Evolutionary conservation across 352 stramenopile species (phyloP).

Genomic region (Globisporangium sylvaticum): DNA sequence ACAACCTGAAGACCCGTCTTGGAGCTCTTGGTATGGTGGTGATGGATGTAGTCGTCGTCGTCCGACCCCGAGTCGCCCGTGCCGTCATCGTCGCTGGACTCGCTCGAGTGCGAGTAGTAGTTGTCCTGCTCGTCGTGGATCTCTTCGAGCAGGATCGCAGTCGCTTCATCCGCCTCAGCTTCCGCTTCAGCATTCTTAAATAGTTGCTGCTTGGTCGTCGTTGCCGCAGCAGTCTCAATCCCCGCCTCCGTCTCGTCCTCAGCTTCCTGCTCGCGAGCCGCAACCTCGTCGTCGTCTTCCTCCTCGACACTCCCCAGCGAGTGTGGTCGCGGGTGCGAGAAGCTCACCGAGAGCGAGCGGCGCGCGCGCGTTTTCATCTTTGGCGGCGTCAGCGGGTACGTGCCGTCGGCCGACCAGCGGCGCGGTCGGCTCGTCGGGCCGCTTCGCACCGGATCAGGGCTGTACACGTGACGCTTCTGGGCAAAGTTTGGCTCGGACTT

Average conservation of each 20-base stretch:
- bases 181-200: neutral
- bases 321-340: slow-evolving; percentile 21
- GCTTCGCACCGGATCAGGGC: neutral
- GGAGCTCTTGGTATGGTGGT: neutral
- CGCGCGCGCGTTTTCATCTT: slow-evolving; percentile 3
- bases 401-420: slow-evolving; percentile 9
- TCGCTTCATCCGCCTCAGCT: neutral
- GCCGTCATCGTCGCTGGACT: slow-evolving; percentile 13
- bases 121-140: slow-evolving; percentile 21
- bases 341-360: slow-evolving; percentile 24
- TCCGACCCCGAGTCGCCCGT: slow-evolving; percentile 7
- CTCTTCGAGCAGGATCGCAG: slow-evolving; percentile 13
- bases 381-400: slow-evolving; percentile 2
- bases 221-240: neutral
- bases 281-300: slow-evolving; percentile 32
- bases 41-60: slow-evolving; percentile 7
- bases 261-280: slow-evolving; percentile 9
- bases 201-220: neutral
- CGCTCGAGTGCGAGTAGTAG: slow-evolving; percentile 15
- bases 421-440: neutral
- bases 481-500: slow-evolving; percentile 6
- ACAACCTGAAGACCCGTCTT: neutral
- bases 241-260: neutral
- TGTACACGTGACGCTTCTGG: neutral
- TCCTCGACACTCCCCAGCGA: slow-evolving; percentile 26